Evolutionary conservation across 2,329 filamentous ascomycete genomes (phyloP), one percentile per base, ranked within the genome.

Genomic region (Cytospora mali): DNA sequence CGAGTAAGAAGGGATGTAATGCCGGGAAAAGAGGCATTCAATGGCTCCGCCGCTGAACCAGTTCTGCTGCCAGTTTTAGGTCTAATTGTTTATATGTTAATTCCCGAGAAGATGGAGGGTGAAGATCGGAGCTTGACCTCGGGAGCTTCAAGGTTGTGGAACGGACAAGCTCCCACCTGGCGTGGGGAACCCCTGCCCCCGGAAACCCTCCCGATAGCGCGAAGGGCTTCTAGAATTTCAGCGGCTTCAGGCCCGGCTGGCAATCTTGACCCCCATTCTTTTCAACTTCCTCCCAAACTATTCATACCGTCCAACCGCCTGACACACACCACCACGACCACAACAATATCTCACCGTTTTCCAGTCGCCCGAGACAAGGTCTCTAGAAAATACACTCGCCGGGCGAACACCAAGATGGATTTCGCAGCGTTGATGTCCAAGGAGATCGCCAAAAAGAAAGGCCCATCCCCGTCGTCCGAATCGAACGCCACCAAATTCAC

Each of bases 341-440:
- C 42, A 28, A 61, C 51, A 52, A n/a, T n/a, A n/a, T n/a, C n/a
- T 58, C 35, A 18, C 56, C 23, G 35, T 39, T 56, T 42, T 35
- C 23, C 29, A 58, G 9, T n/a, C 42, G 10, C n/a, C 10, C 42
- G 42, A 46, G 39, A 6, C n/a, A 46, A 28, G 13, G 10, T 10
- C 16, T 18, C 42, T 33, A 64, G 29, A 35, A 16, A 14, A 28
- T n/a, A 35, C 4, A 39, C 21, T 46, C 42, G 42, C 6, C 21
- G 2, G 16, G 14, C 50, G 49, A 25, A 31, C 14, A 56, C 66
- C 73, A 81, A 66, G 68, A 99, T 99, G 95, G 93, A 99, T 77
- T 99, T 99, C 80, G 93, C 93, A 65, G 86, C 92, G 39, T 81
- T 99, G 54, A 96, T 99, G 92, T 88, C 91, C 71, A 90, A 92